Conservation (phyloP, 768 basidiomycete genomes). For the Coprinellus micaceus region DNA sequence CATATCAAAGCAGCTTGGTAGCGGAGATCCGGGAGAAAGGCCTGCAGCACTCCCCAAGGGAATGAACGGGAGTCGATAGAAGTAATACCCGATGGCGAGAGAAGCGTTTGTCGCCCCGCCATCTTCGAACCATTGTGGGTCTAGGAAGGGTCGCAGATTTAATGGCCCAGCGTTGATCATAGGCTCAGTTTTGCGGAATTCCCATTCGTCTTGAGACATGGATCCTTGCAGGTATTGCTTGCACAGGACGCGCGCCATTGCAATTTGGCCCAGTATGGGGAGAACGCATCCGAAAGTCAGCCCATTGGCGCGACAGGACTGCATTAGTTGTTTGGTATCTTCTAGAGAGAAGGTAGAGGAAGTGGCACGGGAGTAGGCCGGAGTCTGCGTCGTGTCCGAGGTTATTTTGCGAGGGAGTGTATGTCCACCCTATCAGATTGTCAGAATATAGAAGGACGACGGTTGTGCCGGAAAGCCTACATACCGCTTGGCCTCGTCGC, state of each 20-base stretch:
- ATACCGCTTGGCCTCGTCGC: slow-evolving; percentile 1
- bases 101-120: slow-evolving; percentile 46
- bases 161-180: slow-evolving; percentile 47
- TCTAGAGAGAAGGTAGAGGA: slow-evolving; percentile 23
- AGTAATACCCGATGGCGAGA: slow-evolving; percentile 40
- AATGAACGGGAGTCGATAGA: slow-evolving; percentile 43
- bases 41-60: slow-evolving; percentile 30
- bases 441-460: too few relatives aligned
- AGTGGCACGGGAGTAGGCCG: slow-evolving; percentile 31
- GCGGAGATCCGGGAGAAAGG: slow-evolving; percentile 29
- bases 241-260: slow-evolving; percentile 47
- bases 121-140: slow-evolving; percentile 39
- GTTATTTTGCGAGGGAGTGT: slow-evolving; percentile 45
- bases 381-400: slow-evolving; percentile 28
- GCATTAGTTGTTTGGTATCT: slow-evolving; percentile 29
- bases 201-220: slow-evolving; percentile 51
- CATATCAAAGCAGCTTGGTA: slow-evolving; percentile 39
- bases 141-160: slow-evolving; percentile 49
- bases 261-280: slow-evolving; percentile 49
- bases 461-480: too few relatives aligned
- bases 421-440: slow-evolving; percentile 49
- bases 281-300: slow-evolving; percentile 52
- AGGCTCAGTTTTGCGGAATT: slow-evolving; percentile 43
- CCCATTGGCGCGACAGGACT: slow-evolving; percentile 36
- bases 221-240: slow-evolving; percentile 44